Conservation (phyloP, 108 stramenopile species). For the Poteriospumella lacustris region DNA sequence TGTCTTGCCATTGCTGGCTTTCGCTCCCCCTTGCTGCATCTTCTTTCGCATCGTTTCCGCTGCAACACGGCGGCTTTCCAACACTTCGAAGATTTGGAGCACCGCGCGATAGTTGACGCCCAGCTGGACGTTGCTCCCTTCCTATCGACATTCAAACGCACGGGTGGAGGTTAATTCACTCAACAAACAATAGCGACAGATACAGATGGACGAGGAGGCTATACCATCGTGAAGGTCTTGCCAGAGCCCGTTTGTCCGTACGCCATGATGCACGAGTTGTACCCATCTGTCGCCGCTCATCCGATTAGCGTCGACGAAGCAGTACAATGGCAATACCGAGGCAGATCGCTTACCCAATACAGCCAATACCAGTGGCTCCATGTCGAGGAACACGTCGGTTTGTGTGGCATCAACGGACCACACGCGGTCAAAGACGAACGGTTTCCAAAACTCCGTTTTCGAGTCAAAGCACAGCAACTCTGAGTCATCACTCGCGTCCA, state of each 20-base stretch:
- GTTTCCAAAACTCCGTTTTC: conserved; percentile 49
- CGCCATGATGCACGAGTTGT: conserved; percentile 47
- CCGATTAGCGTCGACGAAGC: not conserved
- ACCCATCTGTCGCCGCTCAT: conserved; percentile 23
- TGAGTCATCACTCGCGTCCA: conserved; percentile 74
- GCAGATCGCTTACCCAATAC: conserved; percentile 23
- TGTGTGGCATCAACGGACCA: conserved; percentile 40
- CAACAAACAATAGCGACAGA: not conserved
- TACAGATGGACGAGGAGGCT: not conserved
- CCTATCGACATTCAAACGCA: not conserved
- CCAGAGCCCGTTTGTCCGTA: conserved; percentile 52
- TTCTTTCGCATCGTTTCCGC: not conserved
- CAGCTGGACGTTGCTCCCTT: not conserved
- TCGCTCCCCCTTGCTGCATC: not conserved
- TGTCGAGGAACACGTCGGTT: conserved; percentile 43
- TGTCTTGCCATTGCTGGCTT: too few species aligned
- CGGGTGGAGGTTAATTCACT: not conserved
- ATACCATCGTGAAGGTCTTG: conserved; percentile 50
- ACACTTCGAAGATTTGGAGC: conserved; percentile 38
- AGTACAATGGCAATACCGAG: not conserved
- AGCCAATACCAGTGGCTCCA: conserved; percentile 45
- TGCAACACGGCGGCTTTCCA: not conserved
- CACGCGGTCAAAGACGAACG: conserved; percentile 43
- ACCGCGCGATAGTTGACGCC: conserved; percentile 44
- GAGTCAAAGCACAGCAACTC: conserved; percentile 77